phyloP scores from a whole-genome alignment of 495 filamentous ascomycete genomes.

The Aspergillus conjunctus region DNA sequence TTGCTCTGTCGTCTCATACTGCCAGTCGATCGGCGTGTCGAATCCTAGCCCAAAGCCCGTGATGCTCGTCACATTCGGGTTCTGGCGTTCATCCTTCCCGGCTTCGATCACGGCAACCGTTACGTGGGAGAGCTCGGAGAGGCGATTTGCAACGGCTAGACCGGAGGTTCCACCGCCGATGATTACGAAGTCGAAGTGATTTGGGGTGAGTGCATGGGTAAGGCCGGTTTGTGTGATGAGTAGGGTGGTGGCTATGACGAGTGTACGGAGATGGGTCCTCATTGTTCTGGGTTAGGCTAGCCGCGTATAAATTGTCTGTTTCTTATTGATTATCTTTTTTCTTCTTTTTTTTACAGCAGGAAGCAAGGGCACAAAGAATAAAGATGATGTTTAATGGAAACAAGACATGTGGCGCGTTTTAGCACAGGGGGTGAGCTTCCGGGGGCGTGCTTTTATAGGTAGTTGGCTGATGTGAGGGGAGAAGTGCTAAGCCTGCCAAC shows the following conservation, averaged over 20 bases:
- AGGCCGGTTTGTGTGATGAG: background rate
- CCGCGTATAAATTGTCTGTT: no score
- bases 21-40: constrained; percentile 53
- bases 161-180: constrained; percentile 57
- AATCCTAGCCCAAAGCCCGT: constrained; percentile 43
- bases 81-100: constrained; percentile 50
- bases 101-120: constrained; percentile 58
- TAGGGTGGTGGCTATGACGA: background rate
- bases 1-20: constrained; percentile 50
- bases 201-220: background rate
- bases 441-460: background rate
- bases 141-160: constrained; percentile 55
- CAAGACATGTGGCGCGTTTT: background rate
- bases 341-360: background rate
- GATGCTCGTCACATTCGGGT: constrained; percentile 51
- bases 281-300: no score
- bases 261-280: background rate
- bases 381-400: background rate
- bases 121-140: constrained; percentile 49
- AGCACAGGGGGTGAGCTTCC: background rate
- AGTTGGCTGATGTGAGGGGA: background rate
- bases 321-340: no score
- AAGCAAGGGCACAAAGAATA: background rate
- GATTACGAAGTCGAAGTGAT: constrained; percentile 46
- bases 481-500: background rate